These are phyloP conservation scores for Pseudotsuga menziesii DNA, from an alignment of 75 land plant species.

Conservation along the genomic window DNA sequence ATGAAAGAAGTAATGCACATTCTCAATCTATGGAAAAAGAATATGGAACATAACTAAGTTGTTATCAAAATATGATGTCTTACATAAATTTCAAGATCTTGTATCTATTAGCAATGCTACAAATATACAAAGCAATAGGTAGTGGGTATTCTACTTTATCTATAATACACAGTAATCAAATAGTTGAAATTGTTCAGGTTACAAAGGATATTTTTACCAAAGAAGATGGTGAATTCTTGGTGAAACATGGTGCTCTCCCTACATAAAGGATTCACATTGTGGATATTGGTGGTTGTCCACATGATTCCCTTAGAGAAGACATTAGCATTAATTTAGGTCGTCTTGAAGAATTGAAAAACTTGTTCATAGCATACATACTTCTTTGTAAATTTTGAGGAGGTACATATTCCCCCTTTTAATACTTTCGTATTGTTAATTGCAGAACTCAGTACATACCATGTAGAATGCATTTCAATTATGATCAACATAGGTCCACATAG, in stretches of 20 bases:
- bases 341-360: constrained; percentile 86
- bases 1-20: not conserved
- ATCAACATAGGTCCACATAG: too few species aligned
- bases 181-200: constrained; percentile 38
- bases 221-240: constrained; percentile 97
- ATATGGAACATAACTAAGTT: not conserved
- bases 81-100: not conserved
- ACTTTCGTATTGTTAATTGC: too few species aligned
- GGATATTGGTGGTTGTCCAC: constrained; percentile 97
- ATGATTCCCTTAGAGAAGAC: constrained; percentile 97
- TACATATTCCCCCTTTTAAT: constrained; percentile 11
- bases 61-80: not conserved
- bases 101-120: not conserved
- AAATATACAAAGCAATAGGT: not conserved
- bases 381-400: constrained; percentile 99
- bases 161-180: not conserved
- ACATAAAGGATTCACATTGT: constrained; percentile 90
- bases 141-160: too few species aligned
- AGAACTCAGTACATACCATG: too few species aligned
- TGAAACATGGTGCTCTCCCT: constrained; percentile 97
- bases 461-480: too few species aligned
- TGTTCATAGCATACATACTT: constrained; percentile 74
- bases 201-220: constrained; percentile 98
- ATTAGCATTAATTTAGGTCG: constrained; percentile 98
- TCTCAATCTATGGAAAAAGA: not conserved